Evolutionary conservation across 345 rosid genomes (phyloP), one percentile per base, ranked within the genome.

Genomic region (Arabis alpina): DNA sequence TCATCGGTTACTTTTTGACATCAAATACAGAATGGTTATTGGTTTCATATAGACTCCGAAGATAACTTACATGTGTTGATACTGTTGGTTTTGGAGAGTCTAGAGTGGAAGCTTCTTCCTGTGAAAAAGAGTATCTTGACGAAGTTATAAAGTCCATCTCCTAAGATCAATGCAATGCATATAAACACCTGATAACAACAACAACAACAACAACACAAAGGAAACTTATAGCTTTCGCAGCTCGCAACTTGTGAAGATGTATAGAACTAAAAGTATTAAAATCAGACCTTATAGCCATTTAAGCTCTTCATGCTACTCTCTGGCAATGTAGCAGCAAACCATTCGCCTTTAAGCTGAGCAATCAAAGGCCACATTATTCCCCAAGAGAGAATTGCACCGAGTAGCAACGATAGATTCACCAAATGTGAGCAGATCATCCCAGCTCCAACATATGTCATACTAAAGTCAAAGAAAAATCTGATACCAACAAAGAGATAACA

Each of bases 391-490:
- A 94, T 75, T 0, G 95, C 97, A 6, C 99, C 99, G 6, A 91
- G 68, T 45, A 91, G 96, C 79, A 94, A 75, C n/a, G 99, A 94
- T 51, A 86, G 72, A 72, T 89, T 94, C 64, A 94, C 95, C 54
- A 86, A 71, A 82, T 94, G 96, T n/a, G 97, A 88, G 72, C 99
- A 94, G 28, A 93, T 93, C 98, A 93, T 93, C 57, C 98, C 98
- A 12, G 95, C 98, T 61, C 98, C 96, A 11, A 93, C 58, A 58
- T 93, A 93, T 62, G 97, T 90, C 93, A 79, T 80, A 68, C 93
- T 88, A 74, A 90, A 90, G 76, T 90, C 93, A 34, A 90, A 93
- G 89, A 83, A 93, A 72, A 93, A 93, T 71, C 98, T 92, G 92
- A 80, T 62, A 74, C 71, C 61, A 48, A 30, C 41, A 71, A 71